phyloP scores from a whole-genome alignment of 1,139 yeast species.

The Kurtzmaniella quercitrusa region DNA sequence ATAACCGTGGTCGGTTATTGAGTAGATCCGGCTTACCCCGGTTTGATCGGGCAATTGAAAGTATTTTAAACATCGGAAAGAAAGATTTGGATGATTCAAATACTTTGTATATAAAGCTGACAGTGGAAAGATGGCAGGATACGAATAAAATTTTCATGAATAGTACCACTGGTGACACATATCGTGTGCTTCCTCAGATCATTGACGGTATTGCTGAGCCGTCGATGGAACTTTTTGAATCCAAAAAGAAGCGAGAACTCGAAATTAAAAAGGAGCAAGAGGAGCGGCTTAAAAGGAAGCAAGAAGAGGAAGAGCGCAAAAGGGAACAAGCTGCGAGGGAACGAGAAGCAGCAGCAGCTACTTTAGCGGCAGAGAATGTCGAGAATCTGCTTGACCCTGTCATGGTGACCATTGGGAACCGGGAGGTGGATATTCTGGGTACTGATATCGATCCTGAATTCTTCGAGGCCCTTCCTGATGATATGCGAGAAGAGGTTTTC shows the following conservation, averaged over 20 bases:
- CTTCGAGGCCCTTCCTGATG: slow-evolving; percentile 86
- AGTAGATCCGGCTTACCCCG: slow-evolving; percentile 7
- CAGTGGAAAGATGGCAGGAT: slow-evolving; percentile 70
- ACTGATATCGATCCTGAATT: slow-evolving; percentile 93
- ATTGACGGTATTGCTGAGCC: slow-evolving; percentile 50
- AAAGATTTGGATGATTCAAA: slow-evolving; percentile 11
- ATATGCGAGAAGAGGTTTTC: slow-evolving; percentile 88
- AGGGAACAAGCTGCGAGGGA: slow-evolving; percentile 35
- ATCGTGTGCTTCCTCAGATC: slow-evolving; percentile 48
- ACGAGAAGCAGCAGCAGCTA: slow-evolving; percentile 25
- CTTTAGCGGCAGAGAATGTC: slow-evolving; percentile 11
- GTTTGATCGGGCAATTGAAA: slow-evolving; percentile 27
- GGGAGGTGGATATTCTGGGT: slow-evolving; percentile 80
- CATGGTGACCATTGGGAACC: slow-evolving; percentile 70
- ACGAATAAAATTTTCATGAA: slow-evolving; percentile 48
- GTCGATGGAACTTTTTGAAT: slow-evolving; percentile 27
- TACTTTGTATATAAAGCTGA: slow-evolving; percentile 45
- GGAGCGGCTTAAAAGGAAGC: slow-evolving; percentile 27
- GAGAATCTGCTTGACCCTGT: slow-evolving; percentile 41
- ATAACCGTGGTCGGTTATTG: slow-evolving; percentile 1
- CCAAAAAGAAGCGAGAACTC: slow-evolving; percentile 29
- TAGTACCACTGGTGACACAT: slow-evolving; percentile 33
- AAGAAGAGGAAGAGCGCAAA: slow-evolving; percentile 31
- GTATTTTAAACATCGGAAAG: slow-evolving; percentile 18
- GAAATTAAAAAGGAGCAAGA: slow-evolving; percentile 25